phyloP scores from a whole-genome alignment of 192 early-diverging fungal genomes.

The Gamsiella multidivaricata region DNA sequence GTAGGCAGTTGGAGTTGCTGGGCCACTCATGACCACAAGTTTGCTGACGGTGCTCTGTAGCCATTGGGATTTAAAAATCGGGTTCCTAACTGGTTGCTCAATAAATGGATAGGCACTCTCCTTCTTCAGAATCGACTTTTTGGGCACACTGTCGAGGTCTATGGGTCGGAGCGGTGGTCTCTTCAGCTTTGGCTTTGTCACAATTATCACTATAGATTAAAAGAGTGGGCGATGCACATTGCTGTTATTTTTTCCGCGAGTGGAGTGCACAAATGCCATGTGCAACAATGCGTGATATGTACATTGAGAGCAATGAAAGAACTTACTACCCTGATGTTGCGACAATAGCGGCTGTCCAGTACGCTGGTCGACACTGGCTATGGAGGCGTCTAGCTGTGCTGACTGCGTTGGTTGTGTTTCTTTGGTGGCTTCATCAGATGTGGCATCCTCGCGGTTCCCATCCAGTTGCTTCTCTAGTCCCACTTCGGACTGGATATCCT shows the following conservation, averaged over 20 bases:
- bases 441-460: background rate
- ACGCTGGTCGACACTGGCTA: background rate
- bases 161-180: conserved; percentile 37
- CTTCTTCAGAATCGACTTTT: conserved; percentile 50
- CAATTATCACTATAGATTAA: conserved; percentile 8
- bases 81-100: conserved; percentile 36
- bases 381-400: background rate
- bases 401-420: too few relatives aligned
- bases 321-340: conserved; percentile 23
- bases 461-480: background rate
- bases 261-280: background rate
- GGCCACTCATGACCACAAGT: conserved; percentile 49
- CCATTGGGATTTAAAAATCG: conserved; percentile 51
- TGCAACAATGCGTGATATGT: background rate
- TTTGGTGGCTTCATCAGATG: background rate
- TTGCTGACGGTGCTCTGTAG: conserved; percentile 52
- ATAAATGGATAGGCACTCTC: conserved; percentile 49
- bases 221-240: background rate
- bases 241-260: background rate
- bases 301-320: conserved; percentile 2
- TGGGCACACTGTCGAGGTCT: conserved; percentile 21
- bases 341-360: background rate
- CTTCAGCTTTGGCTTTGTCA: conserved; percentile 28
- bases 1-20: conserved; percentile 37
- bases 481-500: too few relatives aligned